Percentiles rank a stretch among this genome's conserved stretches.
These are phyloP conservation scores for Leucaena leucocephala DNA, from an alignment of 306 rosid genomes.

Conservation along the genomic window DNA sequence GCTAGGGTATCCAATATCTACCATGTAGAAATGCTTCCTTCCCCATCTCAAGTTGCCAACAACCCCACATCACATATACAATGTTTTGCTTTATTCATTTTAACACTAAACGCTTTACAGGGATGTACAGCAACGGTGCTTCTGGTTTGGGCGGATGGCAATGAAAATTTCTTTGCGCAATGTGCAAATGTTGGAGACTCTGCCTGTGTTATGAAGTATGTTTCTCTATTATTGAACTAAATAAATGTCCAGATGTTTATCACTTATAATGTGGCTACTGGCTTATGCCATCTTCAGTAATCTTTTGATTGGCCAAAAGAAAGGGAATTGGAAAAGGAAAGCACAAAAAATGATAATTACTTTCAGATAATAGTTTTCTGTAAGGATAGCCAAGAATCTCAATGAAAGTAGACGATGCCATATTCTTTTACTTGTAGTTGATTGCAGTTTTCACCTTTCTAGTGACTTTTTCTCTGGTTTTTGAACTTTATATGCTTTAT, in stretches of 20 bases:
- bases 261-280: conserved; percentile 3
- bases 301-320: background rate
- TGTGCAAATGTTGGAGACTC: conserved; percentile 99
- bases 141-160: conserved; percentile 78
- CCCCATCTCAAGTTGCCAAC: too few relatives aligned
- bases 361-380: too few relatives aligned
- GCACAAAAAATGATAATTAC: background rate
- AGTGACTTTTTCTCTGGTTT: background rate
- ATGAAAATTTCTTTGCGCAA: conserved; percentile 75
- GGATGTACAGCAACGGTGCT: conserved; percentile 99
- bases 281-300: conserved; percentile 20
- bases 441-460: conserved; percentile 13
- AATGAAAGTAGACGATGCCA: background rate
- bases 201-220: conserved; percentile 81
- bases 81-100: conserved; percentile 30
- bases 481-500: background rate
- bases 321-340: background rate
- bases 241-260: conserved; percentile 23
- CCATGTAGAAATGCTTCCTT: too few relatives aligned
- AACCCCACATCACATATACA: too few relatives aligned
- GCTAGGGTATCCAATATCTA: too few relatives aligned
- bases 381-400: too few relatives aligned
- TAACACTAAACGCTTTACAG: conserved; percentile 51
- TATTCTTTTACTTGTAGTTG: conserved; percentile 9
- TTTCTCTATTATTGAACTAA: conserved; percentile 29